A percentile compares a stretch with the other conserved stretches of the same genome.
phyloP scores from a whole-genome alignment of 306 rosid genomes.

The Casuarina equisetifolia region DNA sequence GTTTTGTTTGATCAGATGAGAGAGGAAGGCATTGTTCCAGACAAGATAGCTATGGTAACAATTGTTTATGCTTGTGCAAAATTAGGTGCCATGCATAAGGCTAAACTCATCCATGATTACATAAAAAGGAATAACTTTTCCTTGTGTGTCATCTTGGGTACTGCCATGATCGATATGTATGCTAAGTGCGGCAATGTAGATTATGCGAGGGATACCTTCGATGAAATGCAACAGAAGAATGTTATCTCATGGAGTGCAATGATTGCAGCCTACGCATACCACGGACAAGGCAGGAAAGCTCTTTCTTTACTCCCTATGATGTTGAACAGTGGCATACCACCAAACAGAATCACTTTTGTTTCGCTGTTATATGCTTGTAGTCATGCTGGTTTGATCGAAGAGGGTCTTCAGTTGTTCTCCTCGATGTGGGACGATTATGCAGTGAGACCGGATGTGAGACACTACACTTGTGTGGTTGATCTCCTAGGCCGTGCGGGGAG shows the following conservation, averaged over 20 bases:
- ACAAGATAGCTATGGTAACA: constrained; percentile 68
- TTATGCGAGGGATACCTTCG: constrained; percentile 61
- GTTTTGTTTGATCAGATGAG: constrained; percentile 69
- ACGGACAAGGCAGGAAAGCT: constrained; percentile 68
- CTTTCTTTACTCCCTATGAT: constrained; percentile 55
- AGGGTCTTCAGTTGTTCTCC: constrained; percentile 58
- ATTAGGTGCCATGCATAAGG: constrained; percentile 70
- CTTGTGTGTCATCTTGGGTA: constrained; percentile 67
- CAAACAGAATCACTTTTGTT: constrained; percentile 61
- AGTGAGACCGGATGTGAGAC: constrained; percentile 69
- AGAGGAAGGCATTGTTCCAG: constrained; percentile 62
- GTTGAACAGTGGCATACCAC: constrained; percentile 49
- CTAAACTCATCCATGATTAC: constrained; percentile 52
- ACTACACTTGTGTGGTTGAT: constrained; percentile 78
- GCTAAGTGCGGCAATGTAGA: constrained; percentile 72
- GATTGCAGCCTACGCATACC: constrained; percentile 80
- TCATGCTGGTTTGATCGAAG: constrained; percentile 66
- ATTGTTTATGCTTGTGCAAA: constrained; percentile 75
- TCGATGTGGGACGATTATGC: constrained; percentile 57
- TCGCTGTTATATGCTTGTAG: constrained; percentile 85
- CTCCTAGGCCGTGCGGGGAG: constrained; percentile 80
- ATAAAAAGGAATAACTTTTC: constrained; percentile 42
- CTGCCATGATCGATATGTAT: constrained; percentile 77
- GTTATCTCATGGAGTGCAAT: constrained; percentile 83
- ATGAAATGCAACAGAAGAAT: constrained; percentile 61